Evolutionary conservation across 2,329 filamentous ascomycete species (phyloP), one percentile per base, ranked within the genome.

Genomic region (Penicillium oxalicum): DNA sequence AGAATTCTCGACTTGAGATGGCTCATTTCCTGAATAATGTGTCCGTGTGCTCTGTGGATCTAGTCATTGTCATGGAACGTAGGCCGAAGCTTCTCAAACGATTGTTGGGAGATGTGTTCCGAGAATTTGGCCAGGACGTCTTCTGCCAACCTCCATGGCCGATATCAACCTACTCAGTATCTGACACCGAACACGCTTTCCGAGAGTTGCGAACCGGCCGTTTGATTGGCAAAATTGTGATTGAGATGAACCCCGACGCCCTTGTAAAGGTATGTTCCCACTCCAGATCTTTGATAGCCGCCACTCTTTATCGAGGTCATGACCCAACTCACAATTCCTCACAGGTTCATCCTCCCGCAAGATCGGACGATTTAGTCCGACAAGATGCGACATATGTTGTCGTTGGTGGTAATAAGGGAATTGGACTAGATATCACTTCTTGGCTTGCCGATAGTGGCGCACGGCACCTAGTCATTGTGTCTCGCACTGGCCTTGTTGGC

Each of bases 391-490:
- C 79, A 0, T 84, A 83, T 50, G 52, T 83, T 4, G 64, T 84
- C 2, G 71, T 74, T 2, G 81, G 81, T n/a, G 79, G 79, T 0
- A 70, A 81, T 0, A 78, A 79, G 8, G 81, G 80, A 1, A 69
- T 84, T 1, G 81, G 80, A 1, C 70, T 73, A 9, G 74, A 73
- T 52, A 74, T 83, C 29, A 74, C 78, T 1, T 67, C 72, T 44
- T 70, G 78, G 45, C 67, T 84, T 39, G 67, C 70, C 29, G 56
- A 62, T 8, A 72, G 74, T 5, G 81, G 81, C 3, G 80, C 74
- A 1, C 71, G 66, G n/a, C 64, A 78, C 47, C 50, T 84, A 9
- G 73, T 75, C 2, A 76, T 82, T 37, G 53, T 82, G 2, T 81
- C 78, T 7, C 71, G 80, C 34, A 74, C 69, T 46, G 61, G 59